These are phyloP conservation scores for Wickerhamomyces bovis DNA, from an alignment of 805 yeast genomes.

Conservation along the genomic window DNA sequence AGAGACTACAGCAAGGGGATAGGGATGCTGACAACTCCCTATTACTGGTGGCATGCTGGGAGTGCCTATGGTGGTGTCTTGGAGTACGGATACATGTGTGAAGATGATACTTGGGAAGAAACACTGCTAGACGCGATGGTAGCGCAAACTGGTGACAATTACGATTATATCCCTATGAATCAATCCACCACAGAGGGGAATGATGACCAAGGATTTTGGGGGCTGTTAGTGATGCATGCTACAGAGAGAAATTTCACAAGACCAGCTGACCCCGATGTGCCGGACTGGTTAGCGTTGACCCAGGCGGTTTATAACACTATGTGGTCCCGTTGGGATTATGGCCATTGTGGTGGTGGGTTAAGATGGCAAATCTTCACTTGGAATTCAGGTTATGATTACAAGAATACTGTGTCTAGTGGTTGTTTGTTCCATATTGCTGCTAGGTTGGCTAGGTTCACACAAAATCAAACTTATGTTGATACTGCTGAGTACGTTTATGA, in stretches of 20 bases:
- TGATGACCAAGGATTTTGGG: constrained; percentile 74
- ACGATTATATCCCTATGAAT: constrained; percentile 54
- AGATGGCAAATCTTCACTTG: constrained; percentile 71
- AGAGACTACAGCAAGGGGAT: constrained; percentile 57
- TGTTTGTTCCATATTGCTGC: constrained; percentile 59
- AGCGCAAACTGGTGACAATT: constrained; percentile 38
- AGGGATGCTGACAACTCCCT: constrained; percentile 60
- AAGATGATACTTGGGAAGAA: constrained; percentile 57
- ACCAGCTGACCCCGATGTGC: constrained; percentile 30
- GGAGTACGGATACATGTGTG: constrained; percentile 67
- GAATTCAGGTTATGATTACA: constrained; percentile 64
- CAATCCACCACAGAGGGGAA: constrained; percentile 64
- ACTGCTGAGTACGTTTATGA: constrained; percentile 50
- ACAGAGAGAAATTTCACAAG: constrained; percentile 54
- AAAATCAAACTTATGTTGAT: constrained; percentile 47
- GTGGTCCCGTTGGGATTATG: constrained; percentile 55
- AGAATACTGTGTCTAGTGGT: constrained; percentile 58
- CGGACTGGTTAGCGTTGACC: constrained; percentile 52
- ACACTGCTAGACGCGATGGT: constrained; percentile 50
- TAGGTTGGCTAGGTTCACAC: constrained; percentile 56
- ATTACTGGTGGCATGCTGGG: constrained; percentile 93
- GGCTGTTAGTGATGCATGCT: constrained; percentile 56
- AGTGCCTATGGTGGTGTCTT: constrained; percentile 66
- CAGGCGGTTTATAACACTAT: constrained; percentile 62
- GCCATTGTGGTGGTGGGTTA: constrained; percentile 55